Percentiles rank a stretch among this genome's conserved stretches.
Evolutionary conservation across 768 basidiomycete species (phyloP).

Genomic region (Calocybe gangraenosa): DNA sequence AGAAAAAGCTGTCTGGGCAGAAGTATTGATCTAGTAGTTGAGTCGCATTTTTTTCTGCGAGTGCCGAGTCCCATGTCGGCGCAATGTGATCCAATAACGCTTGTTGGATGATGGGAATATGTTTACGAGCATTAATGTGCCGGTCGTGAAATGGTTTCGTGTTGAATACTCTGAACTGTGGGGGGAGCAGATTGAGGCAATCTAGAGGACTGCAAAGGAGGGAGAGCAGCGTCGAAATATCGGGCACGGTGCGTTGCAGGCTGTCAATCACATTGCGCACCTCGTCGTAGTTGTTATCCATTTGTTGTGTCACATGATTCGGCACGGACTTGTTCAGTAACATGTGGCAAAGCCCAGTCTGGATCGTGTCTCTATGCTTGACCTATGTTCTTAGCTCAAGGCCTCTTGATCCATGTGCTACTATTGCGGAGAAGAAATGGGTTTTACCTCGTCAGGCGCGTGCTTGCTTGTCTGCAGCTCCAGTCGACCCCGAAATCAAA

Average conservation of each 20-base stretch:
- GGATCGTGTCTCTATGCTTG: background rate
- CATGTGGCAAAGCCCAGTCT: background rate
- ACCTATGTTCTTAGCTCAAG: background rate
- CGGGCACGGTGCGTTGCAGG: conserved; percentile 43
- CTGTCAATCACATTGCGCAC: conserved; percentile 38
- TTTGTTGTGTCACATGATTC: too few relatives aligned
- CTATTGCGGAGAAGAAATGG: conserved; percentile 53
- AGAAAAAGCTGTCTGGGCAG: conserved; percentile 59
- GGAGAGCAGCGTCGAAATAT: conserved; percentile 46
- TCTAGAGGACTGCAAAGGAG: conserved; percentile 60
- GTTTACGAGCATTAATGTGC: conserved; percentile 30
- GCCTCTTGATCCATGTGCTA: conserved; percentile 43
- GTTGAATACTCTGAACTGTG: conserved; percentile 45
- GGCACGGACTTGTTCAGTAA: too few relatives aligned
- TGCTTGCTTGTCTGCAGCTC: conserved; percentile 46
- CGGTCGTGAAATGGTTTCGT: conserved; percentile 29
- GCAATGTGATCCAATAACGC: conserved; percentile 58
- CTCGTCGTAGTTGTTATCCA: conserved; percentile 16
- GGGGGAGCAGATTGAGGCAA: conserved; percentile 53
- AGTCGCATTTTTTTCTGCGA: conserved; percentile 45
- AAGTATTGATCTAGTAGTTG: conserved; percentile 65
- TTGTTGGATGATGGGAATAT: conserved; percentile 58
- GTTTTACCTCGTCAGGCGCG: conserved; percentile 46
- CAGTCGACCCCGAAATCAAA: conserved; percentile 42
- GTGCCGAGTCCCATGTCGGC: conserved; percentile 61